phyloP scores from a whole-genome alignment of 495 filamentous ascomycete genomes.

The Daldinia grandis region DNA sequence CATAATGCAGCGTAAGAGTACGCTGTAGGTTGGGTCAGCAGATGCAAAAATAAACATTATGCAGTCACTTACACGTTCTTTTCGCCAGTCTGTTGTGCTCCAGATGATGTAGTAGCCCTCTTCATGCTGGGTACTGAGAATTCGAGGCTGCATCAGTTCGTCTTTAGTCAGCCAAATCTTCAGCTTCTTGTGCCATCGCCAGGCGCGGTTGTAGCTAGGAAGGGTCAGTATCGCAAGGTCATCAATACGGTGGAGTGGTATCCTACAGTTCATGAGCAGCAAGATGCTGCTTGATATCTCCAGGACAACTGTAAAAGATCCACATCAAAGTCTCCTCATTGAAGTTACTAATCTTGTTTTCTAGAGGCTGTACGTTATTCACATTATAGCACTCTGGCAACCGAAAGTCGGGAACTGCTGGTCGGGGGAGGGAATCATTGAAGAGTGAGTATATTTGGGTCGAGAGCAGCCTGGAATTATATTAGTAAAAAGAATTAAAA shows the following conservation, averaged over 20 bases:
- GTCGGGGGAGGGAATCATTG: slow-evolving; percentile 71
- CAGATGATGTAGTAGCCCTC: slow-evolving; percentile 90
- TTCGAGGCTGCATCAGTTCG: slow-evolving; percentile 73
- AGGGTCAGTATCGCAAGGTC: slow-evolving; percentile 25
- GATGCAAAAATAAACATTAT: background rate
- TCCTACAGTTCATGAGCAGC: slow-evolving; percentile 80
- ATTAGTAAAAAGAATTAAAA: slow-evolving; percentile 5
- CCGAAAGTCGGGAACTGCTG: slow-evolving; percentile 78
- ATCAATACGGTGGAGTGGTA: background rate
- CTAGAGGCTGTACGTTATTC: slow-evolving; percentile 81
- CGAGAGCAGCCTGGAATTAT: slow-evolving; percentile 47
- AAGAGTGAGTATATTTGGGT: slow-evolving; percentile 70
- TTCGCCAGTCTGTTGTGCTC: slow-evolving; percentile 83
- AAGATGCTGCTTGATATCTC: slow-evolving; percentile 83
- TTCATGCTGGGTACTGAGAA: slow-evolving; percentile 73
- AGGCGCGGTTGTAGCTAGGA: slow-evolving; percentile 70
- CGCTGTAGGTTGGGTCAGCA: slow-evolving; percentile 58
- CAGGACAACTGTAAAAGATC: slow-evolving; percentile 92
- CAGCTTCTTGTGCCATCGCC: slow-evolving; percentile 91
- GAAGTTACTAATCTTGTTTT: slow-evolving; percentile 81
- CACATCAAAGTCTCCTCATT: slow-evolving; percentile 91
- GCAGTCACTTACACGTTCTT: slow-evolving; percentile 72
- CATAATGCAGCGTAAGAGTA: slow-evolving; percentile 81
- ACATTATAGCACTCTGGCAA: slow-evolving; percentile 88
- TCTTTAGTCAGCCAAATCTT: slow-evolving; percentile 93